Evolutionary conservation across 2,329 filamentous ascomycete genomes (phyloP), one percentile per base, ranked within the genome.

Genomic region (Fusarium buharicum): DNA sequence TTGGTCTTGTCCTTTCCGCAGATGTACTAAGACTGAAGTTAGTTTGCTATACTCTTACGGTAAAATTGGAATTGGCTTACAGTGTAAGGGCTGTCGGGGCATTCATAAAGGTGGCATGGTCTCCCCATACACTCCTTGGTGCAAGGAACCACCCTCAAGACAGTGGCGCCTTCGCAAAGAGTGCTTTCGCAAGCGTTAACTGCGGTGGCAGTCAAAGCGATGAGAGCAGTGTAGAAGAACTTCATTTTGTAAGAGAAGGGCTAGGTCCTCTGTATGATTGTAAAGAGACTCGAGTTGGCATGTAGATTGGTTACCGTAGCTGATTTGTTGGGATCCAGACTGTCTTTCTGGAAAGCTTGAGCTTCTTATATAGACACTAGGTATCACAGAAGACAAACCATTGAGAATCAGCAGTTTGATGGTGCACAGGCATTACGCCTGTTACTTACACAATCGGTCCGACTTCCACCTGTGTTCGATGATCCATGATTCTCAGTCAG

Each of bases 1-100:
- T 55, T 46, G 3, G 49, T 54, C 20, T 54, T 55, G 33, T 55
- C 49, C 4, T 45, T 52, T 14, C 52, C 52, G 3, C 52, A 55
- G 16, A 55, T 54, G n/a, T 55, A 46, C 52, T 55, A 1, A 1
- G 4, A 6, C 4, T 1, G 0, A 0, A 22, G 4, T 54, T n/a
- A 55, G 39, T 1, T 2, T 5, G 0, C 4, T 1, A 17, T 22
- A n/a, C 12, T 11, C 1, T 4, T 14, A 16, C 2, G 4, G 4
- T 12, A 14, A 14, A 6, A n/a, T n/a, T 10, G 18, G 17, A 11
- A 13, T 7, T 20, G 1, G 13, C 10, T 38, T 46, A 55, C 52
- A 22, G 31, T 38, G 7, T 54, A 46, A 3, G 40, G 50, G n/a
- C 20, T 54, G 4, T 30, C 33, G 0, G 49, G 38, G 16, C 52